Percentiles rank a stretch among this genome's conserved stretches.
Conservation (phyloP, 257 asterid species). For the Galeopsis tetrahit region DNA sequence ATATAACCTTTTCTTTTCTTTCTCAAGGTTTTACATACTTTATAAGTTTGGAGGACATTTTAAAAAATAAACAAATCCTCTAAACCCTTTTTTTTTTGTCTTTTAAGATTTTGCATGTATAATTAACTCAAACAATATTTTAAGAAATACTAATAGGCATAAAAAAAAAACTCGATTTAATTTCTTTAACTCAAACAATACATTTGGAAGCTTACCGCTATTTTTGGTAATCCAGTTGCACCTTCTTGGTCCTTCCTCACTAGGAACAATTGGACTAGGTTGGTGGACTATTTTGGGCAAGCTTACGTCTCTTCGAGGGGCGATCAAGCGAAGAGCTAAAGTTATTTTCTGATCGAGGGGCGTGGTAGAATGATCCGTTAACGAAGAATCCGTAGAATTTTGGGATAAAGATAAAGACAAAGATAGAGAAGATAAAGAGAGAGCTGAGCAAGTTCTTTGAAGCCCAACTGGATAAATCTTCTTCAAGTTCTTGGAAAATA, state of each 20-base stretch:
- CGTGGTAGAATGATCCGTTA: slow-evolving; percentile 57
- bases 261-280: slow-evolving; percentile 31
- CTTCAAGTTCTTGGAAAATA: slow-evolving; percentile 61
- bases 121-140: background rate
- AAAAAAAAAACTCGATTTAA: background rate
- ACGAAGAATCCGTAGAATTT: slow-evolving; percentile 73
- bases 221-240: slow-evolving; percentile 87
- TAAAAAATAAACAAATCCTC: background rate
- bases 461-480: slow-evolving; percentile 77
- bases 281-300: slow-evolving; percentile 40
- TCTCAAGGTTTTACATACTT: background rate
- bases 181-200: background rate
- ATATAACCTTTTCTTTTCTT: background rate
- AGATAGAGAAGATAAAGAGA: slow-evolving; percentile 76
- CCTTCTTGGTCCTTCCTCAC: slow-evolving; percentile 59
- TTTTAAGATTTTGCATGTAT: no score
- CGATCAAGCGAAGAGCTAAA: slow-evolving; percentile 62
- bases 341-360: slow-evolving; percentile 65
- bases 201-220: slow-evolving; percentile 58
- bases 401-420: slow-evolving; percentile 63
- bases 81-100: background rate
- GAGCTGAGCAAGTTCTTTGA: slow-evolving; percentile 67
- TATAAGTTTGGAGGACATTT: background rate
- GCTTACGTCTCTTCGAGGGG: slow-evolving; percentile 41
- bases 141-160: no score